Evolutionary conservation across 2,329 filamentous ascomycete genomes (phyloP).

Genomic region (Tolypocladium tropicale): DNA sequence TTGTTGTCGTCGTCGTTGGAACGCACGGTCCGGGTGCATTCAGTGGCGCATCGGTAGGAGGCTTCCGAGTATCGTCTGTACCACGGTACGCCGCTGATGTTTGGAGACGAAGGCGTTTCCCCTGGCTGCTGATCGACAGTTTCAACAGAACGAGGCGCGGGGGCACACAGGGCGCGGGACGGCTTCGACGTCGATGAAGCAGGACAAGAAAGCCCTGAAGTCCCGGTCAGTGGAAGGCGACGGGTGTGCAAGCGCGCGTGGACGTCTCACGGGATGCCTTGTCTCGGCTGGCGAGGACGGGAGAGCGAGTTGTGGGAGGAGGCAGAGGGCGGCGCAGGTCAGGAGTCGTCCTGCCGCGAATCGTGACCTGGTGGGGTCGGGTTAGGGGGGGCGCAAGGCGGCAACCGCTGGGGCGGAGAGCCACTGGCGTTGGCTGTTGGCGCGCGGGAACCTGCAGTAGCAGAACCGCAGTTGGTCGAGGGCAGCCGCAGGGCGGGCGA

Average conservation of each 20-base stretch:
- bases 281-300: not conserved
- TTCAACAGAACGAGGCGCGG: not conserved
- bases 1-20: not conserved
- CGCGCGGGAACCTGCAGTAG: not conserved
- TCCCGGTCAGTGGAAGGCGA: not conserved
- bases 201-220: not conserved
- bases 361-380: not conserved
- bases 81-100: not conserved
- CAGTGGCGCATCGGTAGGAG: not conserved
- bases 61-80: not conserved
- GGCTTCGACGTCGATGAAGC: not conserved
- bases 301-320: not conserved
- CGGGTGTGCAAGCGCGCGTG: not conserved
- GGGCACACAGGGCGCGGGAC: not conserved
- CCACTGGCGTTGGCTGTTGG: not conserved
- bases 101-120: not conserved
- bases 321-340: not conserved
- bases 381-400: not conserved
- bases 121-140: not conserved
- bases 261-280: not conserved
- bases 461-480: not conserved
- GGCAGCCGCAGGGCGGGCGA: not conserved
- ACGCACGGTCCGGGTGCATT: not conserved
- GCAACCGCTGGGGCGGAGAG: not conserved
- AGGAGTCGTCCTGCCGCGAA: not conserved